Base-by-base conservation (phyloP, 2,329 filamentous ascomycete species). In the Hypoxylon sp. region DNA sequence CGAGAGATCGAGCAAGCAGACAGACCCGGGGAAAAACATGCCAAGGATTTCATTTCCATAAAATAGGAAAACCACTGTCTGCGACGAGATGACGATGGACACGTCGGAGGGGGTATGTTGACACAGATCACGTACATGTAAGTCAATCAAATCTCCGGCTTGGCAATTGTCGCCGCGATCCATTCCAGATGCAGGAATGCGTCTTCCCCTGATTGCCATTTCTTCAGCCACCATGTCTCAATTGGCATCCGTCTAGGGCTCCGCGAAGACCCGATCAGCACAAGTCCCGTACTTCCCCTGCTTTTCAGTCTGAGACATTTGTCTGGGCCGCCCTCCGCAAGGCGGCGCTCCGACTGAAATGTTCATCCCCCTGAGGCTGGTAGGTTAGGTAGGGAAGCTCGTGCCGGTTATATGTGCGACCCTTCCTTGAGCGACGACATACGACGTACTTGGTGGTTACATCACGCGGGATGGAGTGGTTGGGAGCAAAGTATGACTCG, bases 71-170 rank as follows among this genome's bases (percentile, higher is more conserved):
- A 35, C 2, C 45, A 38, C 29, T 41, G 45, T 47, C 42, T 37
- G 60, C 55, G 55, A 48, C 31, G 37, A 56, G 50, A 48, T 46
- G 51, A 41, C 43, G 56, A 60, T 58, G 52, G 38, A 47, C 52
- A 18, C 53, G 58, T 49, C 58, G 60, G 56, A 61, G 49, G 17
- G 37, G 53, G 48, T 53, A 27, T 54, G 35, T 24, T 45, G 48
- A 48, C 37, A 63, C 47, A 48, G 52, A 52, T 60, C 49, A 42
- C 50, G 58, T 62, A 52, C 54, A 48, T 59, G 62, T 61, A 64
- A 69, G 62, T 67, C 67, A 69, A 26, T 41, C 41, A 62, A 63
- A 67, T 65, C 56, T 58, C 59, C 55, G 58, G 56, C 64, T 65
- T 66, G 63, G 67, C 66, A 46, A 50, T 54, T 40, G 41, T 38